These are phyloP conservation scores for Scedosporium apiospermum DNA, from an alignment of 2,329 filamentous ascomycete genomes.

Conservation along the genomic window DNA sequence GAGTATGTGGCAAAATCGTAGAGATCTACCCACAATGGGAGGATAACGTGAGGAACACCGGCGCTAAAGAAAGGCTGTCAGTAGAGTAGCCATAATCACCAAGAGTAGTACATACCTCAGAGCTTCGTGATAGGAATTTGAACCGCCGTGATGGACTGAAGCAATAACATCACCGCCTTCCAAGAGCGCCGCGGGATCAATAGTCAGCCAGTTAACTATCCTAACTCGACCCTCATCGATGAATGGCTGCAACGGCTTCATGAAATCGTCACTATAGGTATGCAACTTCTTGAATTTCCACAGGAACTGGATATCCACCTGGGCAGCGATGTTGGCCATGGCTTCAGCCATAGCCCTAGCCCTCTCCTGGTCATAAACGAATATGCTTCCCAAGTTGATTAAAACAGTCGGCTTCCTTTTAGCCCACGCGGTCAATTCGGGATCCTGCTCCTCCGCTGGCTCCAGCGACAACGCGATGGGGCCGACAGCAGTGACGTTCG, in stretches of 20 bases:
- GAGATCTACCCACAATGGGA: constrained; percentile 36
- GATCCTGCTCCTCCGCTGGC: constrained; percentile 28
- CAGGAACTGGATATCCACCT: constrained; percentile 18
- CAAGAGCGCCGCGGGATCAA: constrained; percentile 23
- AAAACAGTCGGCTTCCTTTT: constrained; percentile 30
- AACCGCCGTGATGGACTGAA: constrained; percentile 29
- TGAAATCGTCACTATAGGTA: constrained; percentile 10
- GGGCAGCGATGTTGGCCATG: constrained; percentile 12
- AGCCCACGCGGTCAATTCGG: constrained; percentile 32
- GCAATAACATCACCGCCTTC: constrained; percentile 23
- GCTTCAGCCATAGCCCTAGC: constrained; percentile 18
- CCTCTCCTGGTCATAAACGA: constrained; percentile 14
- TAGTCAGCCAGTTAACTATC: constrained; percentile 19
- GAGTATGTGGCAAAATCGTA: constrained; percentile 33
- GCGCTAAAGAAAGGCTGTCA: constrained; percentile 17
- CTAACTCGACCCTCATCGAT: constrained; percentile 13
- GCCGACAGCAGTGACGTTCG: constrained; percentile 21
- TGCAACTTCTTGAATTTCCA: constrained; percentile 20
- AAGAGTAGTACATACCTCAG: constrained; percentile 22
- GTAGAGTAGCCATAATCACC: neutral
- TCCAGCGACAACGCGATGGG: constrained; percentile 32
- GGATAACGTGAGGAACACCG: constrained; percentile 33
- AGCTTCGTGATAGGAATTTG: constrained; percentile 33
- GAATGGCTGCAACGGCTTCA: constrained; percentile 9
- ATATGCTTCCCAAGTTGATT: constrained; percentile 36